These are phyloP conservation scores for Nepenthes gracilis DNA, from an alignment of 148 eudicot genomes.

Conservation along the genomic window DNA sequence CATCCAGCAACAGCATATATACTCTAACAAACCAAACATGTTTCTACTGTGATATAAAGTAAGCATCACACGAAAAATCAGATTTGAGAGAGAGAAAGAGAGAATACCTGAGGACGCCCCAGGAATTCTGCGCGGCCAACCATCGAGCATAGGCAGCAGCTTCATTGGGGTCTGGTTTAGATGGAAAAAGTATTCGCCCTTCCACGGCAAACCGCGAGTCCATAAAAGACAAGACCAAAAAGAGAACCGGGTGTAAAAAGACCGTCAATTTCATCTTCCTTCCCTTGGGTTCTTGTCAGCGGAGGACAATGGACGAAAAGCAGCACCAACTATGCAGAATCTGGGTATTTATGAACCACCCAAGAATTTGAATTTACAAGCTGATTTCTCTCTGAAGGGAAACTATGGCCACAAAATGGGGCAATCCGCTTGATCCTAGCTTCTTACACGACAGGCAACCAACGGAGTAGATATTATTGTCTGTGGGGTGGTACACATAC, in stretches of 20 bases:
- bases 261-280: constrained; percentile 7
- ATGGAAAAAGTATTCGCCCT: constrained; percentile 25
- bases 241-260: too few species aligned
- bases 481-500: not conserved
- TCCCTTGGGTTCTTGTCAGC: too few species aligned
- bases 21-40: too few species aligned
- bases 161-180: constrained; percentile 39
- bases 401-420: not conserved
- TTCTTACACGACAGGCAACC: not conserved
- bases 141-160: constrained; percentile 72
- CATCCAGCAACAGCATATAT: not conserved
- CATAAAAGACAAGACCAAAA: too few species aligned
- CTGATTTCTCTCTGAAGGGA: too few species aligned
- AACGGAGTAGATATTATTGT: not conserved
- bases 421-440: not conserved
- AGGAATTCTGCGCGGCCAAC: constrained; percentile 64
- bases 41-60: not conserved
- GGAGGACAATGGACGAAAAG: too few species aligned
- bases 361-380: too few species aligned
- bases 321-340: too few species aligned
- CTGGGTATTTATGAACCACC: too few species aligned
- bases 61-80: not conserved
- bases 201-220: constrained; percentile 10
- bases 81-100: constrained; percentile 7
- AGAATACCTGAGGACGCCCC: constrained; percentile 77